Conservation (phyloP, 331 rosid genomes). For the Pyrus hybrid region DNA sequence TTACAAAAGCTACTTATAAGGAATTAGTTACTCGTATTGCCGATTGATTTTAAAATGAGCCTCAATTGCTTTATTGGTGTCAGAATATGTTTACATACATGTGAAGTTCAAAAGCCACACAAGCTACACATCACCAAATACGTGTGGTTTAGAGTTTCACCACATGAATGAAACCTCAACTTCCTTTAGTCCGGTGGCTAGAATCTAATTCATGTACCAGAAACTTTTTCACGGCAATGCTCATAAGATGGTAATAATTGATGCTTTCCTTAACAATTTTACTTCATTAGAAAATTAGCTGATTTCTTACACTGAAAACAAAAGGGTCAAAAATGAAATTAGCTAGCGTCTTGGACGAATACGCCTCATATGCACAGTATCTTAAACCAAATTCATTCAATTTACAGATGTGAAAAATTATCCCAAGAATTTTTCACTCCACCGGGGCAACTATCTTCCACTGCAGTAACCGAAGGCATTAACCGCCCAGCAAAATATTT, state of each 20-base stretch:
- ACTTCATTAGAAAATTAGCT: neutral
- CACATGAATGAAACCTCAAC: no score
- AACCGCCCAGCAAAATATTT: neutral
- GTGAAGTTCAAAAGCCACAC: no score
- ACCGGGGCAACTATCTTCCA: constrained; percentile 3
- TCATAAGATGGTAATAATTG: neutral
- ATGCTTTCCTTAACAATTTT: neutral
- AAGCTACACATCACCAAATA: no score
- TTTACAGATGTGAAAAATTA: constrained; percentile 16
- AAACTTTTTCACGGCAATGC: no score
- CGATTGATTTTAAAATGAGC: no score
- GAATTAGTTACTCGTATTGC: no score
- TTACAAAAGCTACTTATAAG: no score
- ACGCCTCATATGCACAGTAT: constrained; percentile 18
- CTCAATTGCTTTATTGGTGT: no score
- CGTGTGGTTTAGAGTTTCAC: no score
- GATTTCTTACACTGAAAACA: neutral
- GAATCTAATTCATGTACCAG: no score
- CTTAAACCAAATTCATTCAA: constrained; percentile 2
- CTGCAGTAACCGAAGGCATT: neutral
- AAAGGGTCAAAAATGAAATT: neutral
- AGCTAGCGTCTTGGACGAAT: neutral
- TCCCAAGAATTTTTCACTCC: neutral
- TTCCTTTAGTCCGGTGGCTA: no score
- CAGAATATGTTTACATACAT: no score